Base-by-base conservation (phyloP, 2,329 filamentous ascomycete genomes). In the Bipolaris bicolor region DNA sequence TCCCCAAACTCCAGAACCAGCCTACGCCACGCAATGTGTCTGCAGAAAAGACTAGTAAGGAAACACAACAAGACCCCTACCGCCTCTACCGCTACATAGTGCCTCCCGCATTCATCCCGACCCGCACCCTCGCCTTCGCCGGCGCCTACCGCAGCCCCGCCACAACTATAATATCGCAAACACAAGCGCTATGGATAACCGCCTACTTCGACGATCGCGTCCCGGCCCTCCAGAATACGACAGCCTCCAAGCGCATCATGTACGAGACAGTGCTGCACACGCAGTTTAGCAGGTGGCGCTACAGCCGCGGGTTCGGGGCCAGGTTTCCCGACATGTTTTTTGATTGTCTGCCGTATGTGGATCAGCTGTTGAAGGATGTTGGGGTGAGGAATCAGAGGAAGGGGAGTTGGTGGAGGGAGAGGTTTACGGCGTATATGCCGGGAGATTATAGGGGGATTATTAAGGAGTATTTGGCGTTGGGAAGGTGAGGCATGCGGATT, bases 131-230 rank as follows among this genome's bases (percentile, higher is more conserved):
- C 11, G 78, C 76, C 2, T 80, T 80, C 56, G 72, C 74, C 3
- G 78, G 78, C 22, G 72, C 75, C 43, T 72, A 77, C 26, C 68
- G 72, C 22, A 77, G 71, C 11, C 71, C 77, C 22, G 69, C 71
- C 2, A 78, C 76, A 0, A 69, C 74, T 1, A 68, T 73, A 13
- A 72, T 74, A 44, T 74, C 76, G 3, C 67, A 74, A 11, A 62
- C 72, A 0, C 77, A 80, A 64, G 77, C 69, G 0, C 70, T 80
- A 1, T 80, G 78, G 78, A 77, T 89, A 31, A 80, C 81, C 0
- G 88, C 89, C 0, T 91, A 86, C 69, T 83, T 93, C 31, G 79
- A 81, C 51, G 78, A 79, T 18, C 73, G 79, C 26, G 72, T 90
- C 10, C 34, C 47, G 0, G 11, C 16, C 7, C 51, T 57, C 9